These are phyloP conservation scores for Tagetes patula DNA, from an alignment of 129 eudicot species.

Conservation along the genomic window DNA sequence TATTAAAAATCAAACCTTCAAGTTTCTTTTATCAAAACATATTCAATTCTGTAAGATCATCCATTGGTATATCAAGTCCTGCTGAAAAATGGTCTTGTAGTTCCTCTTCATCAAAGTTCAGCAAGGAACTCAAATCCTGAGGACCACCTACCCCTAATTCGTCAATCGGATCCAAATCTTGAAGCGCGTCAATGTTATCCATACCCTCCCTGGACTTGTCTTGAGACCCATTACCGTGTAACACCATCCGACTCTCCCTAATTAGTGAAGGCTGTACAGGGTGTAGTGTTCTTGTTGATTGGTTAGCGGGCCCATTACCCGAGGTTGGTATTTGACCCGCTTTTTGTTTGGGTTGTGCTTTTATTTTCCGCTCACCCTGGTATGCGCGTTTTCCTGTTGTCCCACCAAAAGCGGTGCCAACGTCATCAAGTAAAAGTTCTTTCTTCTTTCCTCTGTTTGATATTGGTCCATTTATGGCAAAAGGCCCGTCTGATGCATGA, in stretches of 20 bases:
- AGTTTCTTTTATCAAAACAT: slow-evolving; percentile 47
- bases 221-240: slow-evolving; percentile 31
- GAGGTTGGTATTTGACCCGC: slow-evolving; percentile 56
- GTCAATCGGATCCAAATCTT: slow-evolving; percentile 60
- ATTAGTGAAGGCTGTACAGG: slow-evolving; percentile 47
- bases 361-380: slow-evolving; percentile 63
- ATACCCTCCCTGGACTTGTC: slow-evolving; percentile 34
- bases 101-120: slow-evolving; percentile 70
- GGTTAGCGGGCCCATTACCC: slow-evolving; percentile 35
- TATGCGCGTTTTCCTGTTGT: slow-evolving; percentile 61
- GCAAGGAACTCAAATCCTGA: slow-evolving; percentile 65
- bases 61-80: slow-evolving; percentile 92
- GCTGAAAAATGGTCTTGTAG: slow-evolving; percentile 59
- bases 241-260: slow-evolving; percentile 48
- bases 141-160: slow-evolving; percentile 62
- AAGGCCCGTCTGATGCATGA: slow-evolving; percentile 56
- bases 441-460: slow-evolving; percentile 78
- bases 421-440: slow-evolving; percentile 78
- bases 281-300: slow-evolving; percentile 42
- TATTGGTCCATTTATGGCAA: slow-evolving; percentile 78
- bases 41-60: slow-evolving; percentile 68
- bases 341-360: slow-evolving; percentile 74
- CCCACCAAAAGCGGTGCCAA: slow-evolving; percentile 53
- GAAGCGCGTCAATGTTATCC: slow-evolving; percentile 45
- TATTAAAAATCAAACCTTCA: slow-evolving; percentile 20